Conservation (phyloP, 441 rosid species). For the Gossypium schwendimanii region DNA sequence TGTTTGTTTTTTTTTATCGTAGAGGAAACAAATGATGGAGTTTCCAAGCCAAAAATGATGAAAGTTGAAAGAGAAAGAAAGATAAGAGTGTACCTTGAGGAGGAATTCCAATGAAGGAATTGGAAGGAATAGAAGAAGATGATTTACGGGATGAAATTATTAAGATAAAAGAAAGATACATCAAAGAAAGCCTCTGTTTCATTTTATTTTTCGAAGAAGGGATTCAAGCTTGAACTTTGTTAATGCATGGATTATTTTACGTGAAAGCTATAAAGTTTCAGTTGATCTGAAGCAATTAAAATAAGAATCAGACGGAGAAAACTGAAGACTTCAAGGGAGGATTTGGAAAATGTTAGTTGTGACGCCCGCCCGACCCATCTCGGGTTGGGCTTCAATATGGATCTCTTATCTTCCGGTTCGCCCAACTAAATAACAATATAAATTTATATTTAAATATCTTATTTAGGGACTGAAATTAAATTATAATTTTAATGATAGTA, state of each 20-base stretch:
- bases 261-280: neutral
- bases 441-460: too few species aligned
- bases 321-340: neutral
- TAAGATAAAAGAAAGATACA: neutral
- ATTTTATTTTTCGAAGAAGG: neutral
- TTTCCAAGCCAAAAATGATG: neutral
- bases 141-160: neutral
- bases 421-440: too few species aligned
- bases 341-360: neutral
- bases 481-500: too few species aligned
- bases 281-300: neutral
- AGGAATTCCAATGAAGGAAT: constrained; percentile 31
- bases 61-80: neutral
- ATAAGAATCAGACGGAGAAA: too few species aligned
- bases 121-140: constrained; percentile 1
- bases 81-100: constrained; percentile 28
- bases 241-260: neutral
- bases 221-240: neutral
- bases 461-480: too few species aligned
- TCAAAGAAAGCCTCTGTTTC: neutral
- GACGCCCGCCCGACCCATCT: too few species aligned
- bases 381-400: too few species aligned
- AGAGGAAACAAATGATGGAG: neutral
- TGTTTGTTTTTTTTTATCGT: constrained; percentile 13
- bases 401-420: too few species aligned